Evolutionary conservation across 768 basidiomycete genomes (phyloP), one percentile per base, ranked within the genome.

Genomic region (Sistotremastrum niveocremeum): DNA sequence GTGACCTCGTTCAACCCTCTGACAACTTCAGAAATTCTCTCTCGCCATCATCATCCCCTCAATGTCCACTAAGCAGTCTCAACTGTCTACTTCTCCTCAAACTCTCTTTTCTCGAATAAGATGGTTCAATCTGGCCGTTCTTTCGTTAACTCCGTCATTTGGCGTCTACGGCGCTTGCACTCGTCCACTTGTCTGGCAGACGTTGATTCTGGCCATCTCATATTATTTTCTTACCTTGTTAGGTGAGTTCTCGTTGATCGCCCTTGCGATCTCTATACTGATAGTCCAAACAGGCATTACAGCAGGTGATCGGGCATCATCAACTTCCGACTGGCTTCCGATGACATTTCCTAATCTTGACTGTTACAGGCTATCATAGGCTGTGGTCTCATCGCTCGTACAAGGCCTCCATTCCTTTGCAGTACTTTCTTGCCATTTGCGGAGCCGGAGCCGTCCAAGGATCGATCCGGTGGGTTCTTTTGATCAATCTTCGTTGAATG

Each of bases 211-310:
- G 64, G 64, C 77, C 11, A 60, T 74, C 30, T 56, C 71, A 11
- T 93, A 88, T 68, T 94, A 90, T 67, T 64, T 81, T 52, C 84
- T 83, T 62, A 84, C 85, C n/a, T 87, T 90, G 74, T 66, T 91
- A 50, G 84, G 87, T 79, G 59, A 54, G 50, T 58, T 50, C 34
- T 47, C 32, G 9, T 37, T 37, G 34, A 20, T 20, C 8, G 6
- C 46, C 8, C 39, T 51, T 9, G 34, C 39, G 46, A 37, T 47
- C 47, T 47, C 51, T 46, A 51, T 36, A 31, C 51, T 54, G 28
- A 54, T 39, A n/a, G 41, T 48, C 11, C 36, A 35, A 46, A 34
- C 51, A 71, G 71, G 72, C 46, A 73, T 76, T 46, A 76, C 74
- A 9, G 72, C 73, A 53, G 67, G 72, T 67, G 46, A 49, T 54